phyloP scores from a whole-genome alignment of 345 rosid genomes.

The Syzygium aromaticum region DNA sequence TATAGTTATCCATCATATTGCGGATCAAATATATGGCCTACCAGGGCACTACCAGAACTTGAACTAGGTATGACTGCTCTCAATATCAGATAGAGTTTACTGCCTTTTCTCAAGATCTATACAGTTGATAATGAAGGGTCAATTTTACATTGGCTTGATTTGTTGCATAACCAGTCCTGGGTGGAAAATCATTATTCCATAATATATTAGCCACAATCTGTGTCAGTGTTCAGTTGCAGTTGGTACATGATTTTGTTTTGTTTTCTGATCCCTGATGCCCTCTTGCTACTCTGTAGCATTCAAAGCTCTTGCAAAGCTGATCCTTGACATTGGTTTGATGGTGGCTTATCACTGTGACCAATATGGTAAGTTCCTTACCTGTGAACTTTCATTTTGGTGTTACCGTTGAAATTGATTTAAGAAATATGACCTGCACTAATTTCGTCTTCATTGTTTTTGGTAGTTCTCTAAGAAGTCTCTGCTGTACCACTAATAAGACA shows the following conservation, averaged over 20 bases:
- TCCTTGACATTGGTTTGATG: slow-evolving; percentile 72
- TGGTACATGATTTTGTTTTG: background rate
- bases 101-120: background rate
- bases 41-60: slow-evolving; percentile 60
- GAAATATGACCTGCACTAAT: background rate
- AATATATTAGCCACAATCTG: background rate
- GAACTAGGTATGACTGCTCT: slow-evolving; percentile 54
- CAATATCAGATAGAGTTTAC: background rate
- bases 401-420: background rate
- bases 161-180: background rate
- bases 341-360: slow-evolving; percentile 83
- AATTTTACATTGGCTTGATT: background rate
- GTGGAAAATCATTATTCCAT: background rate
- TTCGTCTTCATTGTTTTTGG: background rate
- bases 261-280: background rate
- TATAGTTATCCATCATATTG: slow-evolving; percentile 81
- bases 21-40: slow-evolving; percentile 91
- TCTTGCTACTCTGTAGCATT: slow-evolving; percentile 43
- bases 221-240: background rate
- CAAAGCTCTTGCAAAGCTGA: slow-evolving; percentile 79
- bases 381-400: background rate
- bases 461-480: background rate
- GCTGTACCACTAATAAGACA: background rate
- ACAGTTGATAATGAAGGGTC: background rate
- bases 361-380: slow-evolving; percentile 42